These are phyloP conservation scores for Phytophthora agathidicida DNA, from an alignment of 352 stramenopile species.

Conservation along the genomic window DNA sequence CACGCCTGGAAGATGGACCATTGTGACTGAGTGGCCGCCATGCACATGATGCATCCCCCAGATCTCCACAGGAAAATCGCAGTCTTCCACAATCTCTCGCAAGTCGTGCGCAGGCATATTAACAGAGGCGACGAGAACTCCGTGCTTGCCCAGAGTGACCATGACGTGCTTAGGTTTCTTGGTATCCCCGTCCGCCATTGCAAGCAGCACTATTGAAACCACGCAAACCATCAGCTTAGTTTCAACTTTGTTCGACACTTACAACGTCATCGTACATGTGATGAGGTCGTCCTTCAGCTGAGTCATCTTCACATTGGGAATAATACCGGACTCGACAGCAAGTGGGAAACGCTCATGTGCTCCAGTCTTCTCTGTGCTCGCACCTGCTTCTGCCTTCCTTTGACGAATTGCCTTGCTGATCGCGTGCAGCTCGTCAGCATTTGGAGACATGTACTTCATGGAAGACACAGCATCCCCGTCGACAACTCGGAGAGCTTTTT, in stretches of 20 bases:
- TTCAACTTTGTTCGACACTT: background rate
- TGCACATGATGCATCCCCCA: conserved; percentile 66
- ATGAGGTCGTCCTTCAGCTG: conserved; percentile 76
- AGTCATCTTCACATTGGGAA: conserved; percentile 49
- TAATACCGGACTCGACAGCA: conserved; percentile 47
- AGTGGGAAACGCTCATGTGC: conserved; percentile 60
- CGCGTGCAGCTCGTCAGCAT: conserved; percentile 72
- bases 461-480: conserved; percentile 49
- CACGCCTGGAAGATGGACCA: conserved; percentile 71
- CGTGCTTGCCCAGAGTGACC: conserved; percentile 81
- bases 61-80: conserved; percentile 51
- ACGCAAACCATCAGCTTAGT: conserved; percentile 4
- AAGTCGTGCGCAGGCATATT: conserved; percentile 50
- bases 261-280: conserved; percentile 39
- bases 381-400: conserved; percentile 25
- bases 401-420: conserved; percentile 68
- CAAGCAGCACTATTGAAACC: conserved; percentile 48
- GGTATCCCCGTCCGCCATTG: conserved; percentile 62
- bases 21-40: conserved; percentile 43
- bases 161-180: conserved; percentile 67
- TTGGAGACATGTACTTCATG: conserved; percentile 80
- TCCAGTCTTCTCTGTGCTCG: conserved; percentile 15
- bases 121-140: conserved; percentile 70
- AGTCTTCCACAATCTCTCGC: conserved; percentile 29
- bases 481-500: conserved; percentile 77